Conservation (phyloP, 331 rosid species). For the Dryas integrifolia region DNA sequence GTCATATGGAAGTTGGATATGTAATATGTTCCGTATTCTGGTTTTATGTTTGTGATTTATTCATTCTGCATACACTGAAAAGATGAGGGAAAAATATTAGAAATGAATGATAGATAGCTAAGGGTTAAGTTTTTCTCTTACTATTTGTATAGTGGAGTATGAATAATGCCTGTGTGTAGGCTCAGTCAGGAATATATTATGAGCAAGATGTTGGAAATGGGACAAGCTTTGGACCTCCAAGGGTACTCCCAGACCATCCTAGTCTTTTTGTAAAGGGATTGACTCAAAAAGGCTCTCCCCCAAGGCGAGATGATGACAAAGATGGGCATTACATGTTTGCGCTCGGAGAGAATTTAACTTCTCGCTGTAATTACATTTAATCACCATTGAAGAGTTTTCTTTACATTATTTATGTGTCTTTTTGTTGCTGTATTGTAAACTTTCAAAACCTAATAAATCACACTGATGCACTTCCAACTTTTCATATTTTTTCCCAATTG, state of each 20-base stretch:
- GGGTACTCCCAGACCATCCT: constrained; percentile 70
- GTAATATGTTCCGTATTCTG: background rate
- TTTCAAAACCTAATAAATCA: background rate
- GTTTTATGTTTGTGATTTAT: background rate
- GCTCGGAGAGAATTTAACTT: constrained; percentile 92
- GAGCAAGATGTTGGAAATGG: constrained; percentile 85
- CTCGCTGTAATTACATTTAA: constrained; percentile 90
- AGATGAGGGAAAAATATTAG: background rate
- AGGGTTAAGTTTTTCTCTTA: constrained; percentile 31
- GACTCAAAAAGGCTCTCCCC: constrained; percentile 93
- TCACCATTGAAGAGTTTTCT: constrained; percentile 47
- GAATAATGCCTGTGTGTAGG: constrained; percentile 96
- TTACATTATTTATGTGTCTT: constrained; percentile 15
- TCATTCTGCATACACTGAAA: constrained; percentile 19
- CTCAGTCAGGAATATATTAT: constrained; percentile 85
- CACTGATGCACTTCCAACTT: constrained; percentile 16
- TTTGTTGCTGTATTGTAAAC: background rate
- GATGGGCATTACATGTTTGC: constrained; percentile 99
- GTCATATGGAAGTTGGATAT: background rate
- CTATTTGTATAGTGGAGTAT: constrained; percentile 55
- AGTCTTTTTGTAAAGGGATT: constrained; percentile 64
- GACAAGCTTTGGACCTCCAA: constrained; percentile 81
- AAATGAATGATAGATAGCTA: constrained; percentile 24
- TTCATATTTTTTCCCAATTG: background rate
- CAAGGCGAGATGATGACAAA: constrained; percentile 93